phyloP scores from a whole-genome alignment of 2,329 filamentous ascomycete species.

The Magnaporthiopsis incrustans region DNA sequence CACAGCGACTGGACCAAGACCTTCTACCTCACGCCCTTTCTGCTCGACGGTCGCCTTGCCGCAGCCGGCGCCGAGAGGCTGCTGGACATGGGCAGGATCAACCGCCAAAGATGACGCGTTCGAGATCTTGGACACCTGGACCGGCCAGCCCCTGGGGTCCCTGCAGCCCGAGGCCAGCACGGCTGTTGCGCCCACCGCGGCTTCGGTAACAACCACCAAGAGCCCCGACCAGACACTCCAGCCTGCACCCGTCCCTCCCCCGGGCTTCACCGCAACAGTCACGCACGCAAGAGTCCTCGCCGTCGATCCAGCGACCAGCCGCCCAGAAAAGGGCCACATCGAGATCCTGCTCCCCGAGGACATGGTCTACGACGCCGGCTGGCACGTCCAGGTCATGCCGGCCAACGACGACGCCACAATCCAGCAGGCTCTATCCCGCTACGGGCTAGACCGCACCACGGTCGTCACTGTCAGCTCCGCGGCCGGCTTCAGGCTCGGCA shows the following conservation, averaged over 20 bases:
- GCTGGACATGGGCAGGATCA: slow-evolving; percentile 34
- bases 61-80: slow-evolving; percentile 36
- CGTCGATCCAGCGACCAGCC: background rate
- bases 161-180: background rate
- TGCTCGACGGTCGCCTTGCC: slow-evolving; percentile 34
- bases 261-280: slow-evolving; percentile 23
- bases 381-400: slow-evolving; percentile 51
- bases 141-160: slow-evolving; percentile 26
- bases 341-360: slow-evolving; percentile 45
- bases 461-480: slow-evolving; percentile 31
- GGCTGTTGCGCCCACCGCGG: background rate
- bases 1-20: slow-evolving; percentile 31
- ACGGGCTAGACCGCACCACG: slow-evolving; percentile 26
- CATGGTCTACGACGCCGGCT: slow-evolving; percentile 49
- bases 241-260: background rate
- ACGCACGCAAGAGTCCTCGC: slow-evolving; percentile 17
- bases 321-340: slow-evolving; percentile 37
- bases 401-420: too few species aligned
- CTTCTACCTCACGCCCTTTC: slow-evolving; percentile 42
- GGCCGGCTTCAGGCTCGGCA: slow-evolving; percentile 20
- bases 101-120: slow-evolving; percentile 37
- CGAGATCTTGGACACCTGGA: slow-evolving; percentile 41
- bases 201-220: slow-evolving; percentile 14
- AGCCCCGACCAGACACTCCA: slow-evolving; percentile 8
- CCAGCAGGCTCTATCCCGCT: slow-evolving; percentile 34